These are phyloP conservation scores for Limonium bicolor DNA, from an alignment of 148 eudicot species.

Conservation along the genomic window DNA sequence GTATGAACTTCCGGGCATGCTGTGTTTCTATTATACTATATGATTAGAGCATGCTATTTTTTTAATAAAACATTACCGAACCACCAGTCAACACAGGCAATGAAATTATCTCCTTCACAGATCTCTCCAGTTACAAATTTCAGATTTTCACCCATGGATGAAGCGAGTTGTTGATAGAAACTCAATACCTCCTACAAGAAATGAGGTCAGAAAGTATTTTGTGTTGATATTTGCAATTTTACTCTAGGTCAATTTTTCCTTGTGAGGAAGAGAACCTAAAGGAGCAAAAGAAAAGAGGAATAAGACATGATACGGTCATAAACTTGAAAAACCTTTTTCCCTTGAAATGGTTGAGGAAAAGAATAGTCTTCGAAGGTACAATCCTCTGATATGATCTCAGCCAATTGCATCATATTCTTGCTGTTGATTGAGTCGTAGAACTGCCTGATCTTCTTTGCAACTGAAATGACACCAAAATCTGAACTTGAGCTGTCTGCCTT, in stretches of 20 bases:
- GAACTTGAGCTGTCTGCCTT: too few relatives aligned
- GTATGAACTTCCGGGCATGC: background rate
- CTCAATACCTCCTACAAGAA: conserved; percentile 39
- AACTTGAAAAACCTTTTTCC: conserved; percentile 42
- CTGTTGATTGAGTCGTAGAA: conserved; percentile 53
- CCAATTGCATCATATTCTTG: conserved; percentile 21
- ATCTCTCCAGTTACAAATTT: conserved; percentile 35
- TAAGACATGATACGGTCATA: background rate
- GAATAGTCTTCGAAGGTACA: conserved; percentile 52
- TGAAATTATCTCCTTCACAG: conserved; percentile 39
- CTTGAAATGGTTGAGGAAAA: conserved; percentile 38
- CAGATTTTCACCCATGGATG: conserved; percentile 50
- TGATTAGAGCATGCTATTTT: background rate
- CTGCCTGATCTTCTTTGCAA: conserved; percentile 28
- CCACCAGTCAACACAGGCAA: conserved; percentile 50
- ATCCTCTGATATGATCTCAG: conserved; percentile 23
- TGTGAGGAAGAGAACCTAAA: too few relatives aligned
- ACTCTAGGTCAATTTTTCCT: background rate
- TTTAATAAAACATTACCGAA: conserved; percentile 27
- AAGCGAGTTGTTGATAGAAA: conserved; percentile 29
- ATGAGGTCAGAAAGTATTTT: too few relatives aligned
- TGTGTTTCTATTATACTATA: background rate
- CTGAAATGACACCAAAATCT: too few relatives aligned
- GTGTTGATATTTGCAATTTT: background rate
- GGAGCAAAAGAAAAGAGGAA: too few relatives aligned